Evolutionary conservation across 768 basidiomycete genomes (phyloP), one percentile per base, ranked within the genome.

Genomic region (Boletus rufocinnamomeus): DNA sequence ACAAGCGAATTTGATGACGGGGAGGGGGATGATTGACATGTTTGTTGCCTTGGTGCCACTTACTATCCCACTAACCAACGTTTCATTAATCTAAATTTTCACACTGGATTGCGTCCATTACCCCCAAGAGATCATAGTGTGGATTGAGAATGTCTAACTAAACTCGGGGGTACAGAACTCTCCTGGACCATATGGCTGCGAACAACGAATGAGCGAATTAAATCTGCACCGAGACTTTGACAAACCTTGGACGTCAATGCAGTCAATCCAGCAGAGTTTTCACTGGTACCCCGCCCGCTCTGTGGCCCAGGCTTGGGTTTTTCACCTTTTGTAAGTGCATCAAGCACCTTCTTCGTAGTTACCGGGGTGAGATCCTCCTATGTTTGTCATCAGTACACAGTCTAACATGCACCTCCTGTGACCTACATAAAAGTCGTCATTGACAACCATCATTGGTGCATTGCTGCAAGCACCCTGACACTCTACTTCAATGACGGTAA

Each of bases 391-490:
- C 34, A 69, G 57, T 43, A 30, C 43, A 41, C 27, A 19, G 35
- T 50, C 57, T 2, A 25, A 19, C 19, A 43, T 27, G 43, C 56
- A 32, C 49, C 46, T 34, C 21, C 8, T 45, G 66, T 17, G 35
- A 69, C 89, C 61, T 69, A 93, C 94, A 73, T 97, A 99, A 79
- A 95, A 99, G 73, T 98, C 94, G 69, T 99, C 97, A 28, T 89
- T 89, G 67, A 99, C 82, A 59, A 88, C 94, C 75, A 99, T 80
- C 97, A 98, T 98, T 46, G 92, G 93, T 28, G 94, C 97, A 76
- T 98, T 99, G 67, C 90, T 93, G 79, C 97, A 99, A 54, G 97
- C 96, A 56, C 97, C 97, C 69, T 98, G 88, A 75, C 97, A 99
- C 77, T 99, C 97, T 30, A 98, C 97, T 75, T 99, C 97, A 57